Percentiles rank a stretch among this genome's conserved stretches.
phyloP scores from a whole-genome alignment of 1,284 basidiomycete genomes.

The Cutaneotrichosporon cyanovorans region DNA sequence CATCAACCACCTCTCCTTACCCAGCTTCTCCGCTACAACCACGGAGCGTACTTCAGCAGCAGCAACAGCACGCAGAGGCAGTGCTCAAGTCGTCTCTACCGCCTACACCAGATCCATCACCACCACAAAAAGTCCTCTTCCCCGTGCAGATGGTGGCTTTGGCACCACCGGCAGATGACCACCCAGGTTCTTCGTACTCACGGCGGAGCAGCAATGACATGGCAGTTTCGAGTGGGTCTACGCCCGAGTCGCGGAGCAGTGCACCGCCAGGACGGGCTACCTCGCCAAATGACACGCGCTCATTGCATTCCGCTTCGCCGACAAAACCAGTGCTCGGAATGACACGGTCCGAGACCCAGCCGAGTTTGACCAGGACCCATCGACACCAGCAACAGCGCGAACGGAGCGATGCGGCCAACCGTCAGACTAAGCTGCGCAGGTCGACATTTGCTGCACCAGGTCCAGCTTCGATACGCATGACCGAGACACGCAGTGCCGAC shows the following conservation, averaged over 20 bases:
- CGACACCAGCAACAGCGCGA: neutral
- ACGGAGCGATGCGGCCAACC: slow-evolving; percentile 1
- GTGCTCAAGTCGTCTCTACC: slow-evolving; percentile 23
- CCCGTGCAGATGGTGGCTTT: slow-evolving; percentile 28
- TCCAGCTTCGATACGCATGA: slow-evolving; percentile 32
- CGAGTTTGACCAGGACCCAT: slow-evolving; percentile 10
- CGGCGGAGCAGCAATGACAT: too few relatives aligned
- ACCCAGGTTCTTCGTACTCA: too few relatives aligned
- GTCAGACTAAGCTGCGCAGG: slow-evolving; percentile 1
- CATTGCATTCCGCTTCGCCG: slow-evolving; percentile 3
- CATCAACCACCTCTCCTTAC: slow-evolving; percentile 2
- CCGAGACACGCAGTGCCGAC: slow-evolving; percentile 29
- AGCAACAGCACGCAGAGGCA: neutral
- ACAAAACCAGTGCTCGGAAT: slow-evolving; percentile 5
- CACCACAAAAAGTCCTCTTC: slow-evolving; percentile 21
- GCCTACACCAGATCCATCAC: slow-evolving; percentile 30
- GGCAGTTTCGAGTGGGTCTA: neutral
- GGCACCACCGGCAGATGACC: slow-evolving; percentile 25
- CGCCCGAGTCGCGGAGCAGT: slow-evolving; percentile 4
- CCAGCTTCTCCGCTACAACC: neutral
- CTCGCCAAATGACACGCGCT: neutral
- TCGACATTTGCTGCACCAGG: slow-evolving; percentile 23
- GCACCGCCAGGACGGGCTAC: slow-evolving; percentile 1
- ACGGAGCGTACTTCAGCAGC: neutral
- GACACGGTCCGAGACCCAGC: slow-evolving; percentile 2